These are phyloP conservation scores for Xerocomus potaroensis DNA, from an alignment of 768 basidiomycete species.

Conservation along the genomic window DNA sequence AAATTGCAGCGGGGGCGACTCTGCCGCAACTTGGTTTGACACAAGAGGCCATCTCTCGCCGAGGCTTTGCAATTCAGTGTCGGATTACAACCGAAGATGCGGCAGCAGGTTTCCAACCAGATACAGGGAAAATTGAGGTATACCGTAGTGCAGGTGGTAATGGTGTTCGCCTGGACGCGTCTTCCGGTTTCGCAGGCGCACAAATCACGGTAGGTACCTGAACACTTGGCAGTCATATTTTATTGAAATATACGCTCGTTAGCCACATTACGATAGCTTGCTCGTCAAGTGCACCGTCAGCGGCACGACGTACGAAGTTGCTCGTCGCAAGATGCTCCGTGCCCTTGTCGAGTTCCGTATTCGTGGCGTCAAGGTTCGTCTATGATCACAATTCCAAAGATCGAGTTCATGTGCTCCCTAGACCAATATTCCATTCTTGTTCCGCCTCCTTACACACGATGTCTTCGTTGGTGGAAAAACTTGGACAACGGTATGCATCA, in stretches of 20 bases:
- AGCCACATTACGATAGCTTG: constrained; percentile 98
- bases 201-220: constrained; percentile 83
- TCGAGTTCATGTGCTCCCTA: constrained; percentile 26
- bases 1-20: constrained; percentile 98
- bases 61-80: constrained; percentile 97
- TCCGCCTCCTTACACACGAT: constrained; percentile 95
- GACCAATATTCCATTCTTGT: constrained; percentile 99
- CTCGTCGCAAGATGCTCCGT: constrained; percentile 97
- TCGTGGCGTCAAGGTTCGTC: constrained; percentile 85
- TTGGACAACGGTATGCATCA: constrained; percentile 80
- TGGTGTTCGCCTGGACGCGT: constrained; percentile 94
- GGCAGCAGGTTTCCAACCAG: constrained; percentile 89
- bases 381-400: not conserved
- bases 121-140: constrained; percentile 99
- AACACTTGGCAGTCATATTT: not conserved
- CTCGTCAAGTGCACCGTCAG: constrained; percentile 95
- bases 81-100: constrained; percentile 98
- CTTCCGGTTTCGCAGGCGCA: constrained; percentile 96
- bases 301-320: constrained; percentile 98
- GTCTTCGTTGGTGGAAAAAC: constrained; percentile 95
- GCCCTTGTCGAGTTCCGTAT: constrained; percentile 99
- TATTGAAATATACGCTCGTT: constrained; percentile 5
- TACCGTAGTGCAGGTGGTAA: constrained; percentile 99
- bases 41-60: constrained; percentile 92
- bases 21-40: constrained; percentile 92